Evolutionary conservation across 2,329 filamentous ascomycete genomes (phyloP).

Genomic region (Fusarium tuaranense): DNA sequence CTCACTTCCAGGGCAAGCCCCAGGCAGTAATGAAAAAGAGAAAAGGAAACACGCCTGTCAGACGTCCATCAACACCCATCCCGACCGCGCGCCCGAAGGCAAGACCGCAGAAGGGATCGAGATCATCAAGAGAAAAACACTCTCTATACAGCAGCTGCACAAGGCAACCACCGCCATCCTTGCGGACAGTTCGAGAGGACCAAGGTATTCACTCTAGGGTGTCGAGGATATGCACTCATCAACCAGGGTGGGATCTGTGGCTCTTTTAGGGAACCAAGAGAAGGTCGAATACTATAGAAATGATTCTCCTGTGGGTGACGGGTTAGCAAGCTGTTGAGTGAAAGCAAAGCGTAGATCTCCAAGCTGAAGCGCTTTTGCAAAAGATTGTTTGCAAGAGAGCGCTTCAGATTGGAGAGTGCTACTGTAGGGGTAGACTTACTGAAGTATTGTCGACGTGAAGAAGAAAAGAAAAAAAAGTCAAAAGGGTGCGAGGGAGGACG

Average conservation of each 20-base stretch:
- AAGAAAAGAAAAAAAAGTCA: slow-evolving; percentile 61
- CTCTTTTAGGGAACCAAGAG: slow-evolving; percentile 93
- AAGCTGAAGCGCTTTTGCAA: background rate
- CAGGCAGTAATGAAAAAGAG: slow-evolving; percentile 67
- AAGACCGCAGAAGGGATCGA: slow-evolving; percentile 78
- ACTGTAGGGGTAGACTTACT: slow-evolving; percentile 54
- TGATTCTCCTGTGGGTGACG: slow-evolving; percentile 75
- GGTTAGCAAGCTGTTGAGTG: slow-evolving; percentile 49
- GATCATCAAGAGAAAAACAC: slow-evolving; percentile 82
- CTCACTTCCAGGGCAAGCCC: slow-evolving; percentile 61
- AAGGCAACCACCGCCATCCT: slow-evolving; percentile 65
- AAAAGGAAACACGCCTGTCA: slow-evolving; percentile 75
- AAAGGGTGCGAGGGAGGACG: slow-evolving; percentile 36
- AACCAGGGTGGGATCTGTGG: slow-evolving; percentile 81
- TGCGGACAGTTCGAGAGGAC: slow-evolving; percentile 49
- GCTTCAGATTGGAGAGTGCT: background rate
- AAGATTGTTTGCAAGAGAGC: background rate
- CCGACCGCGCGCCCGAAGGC: slow-evolving; percentile 81
- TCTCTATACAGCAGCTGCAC: slow-evolving; percentile 75
- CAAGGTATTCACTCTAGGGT: slow-evolving; percentile 54
- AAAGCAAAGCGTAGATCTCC: slow-evolving; percentile 72
- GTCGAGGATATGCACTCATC: slow-evolving; percentile 77
- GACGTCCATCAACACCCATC: slow-evolving; percentile 91
- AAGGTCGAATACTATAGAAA: slow-evolving; percentile 97
- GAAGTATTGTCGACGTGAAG: slow-evolving; percentile 73